Conservation (phyloP, 192 early-diverging fungal genomes). For the Backusella tuberculispora region DNA sequence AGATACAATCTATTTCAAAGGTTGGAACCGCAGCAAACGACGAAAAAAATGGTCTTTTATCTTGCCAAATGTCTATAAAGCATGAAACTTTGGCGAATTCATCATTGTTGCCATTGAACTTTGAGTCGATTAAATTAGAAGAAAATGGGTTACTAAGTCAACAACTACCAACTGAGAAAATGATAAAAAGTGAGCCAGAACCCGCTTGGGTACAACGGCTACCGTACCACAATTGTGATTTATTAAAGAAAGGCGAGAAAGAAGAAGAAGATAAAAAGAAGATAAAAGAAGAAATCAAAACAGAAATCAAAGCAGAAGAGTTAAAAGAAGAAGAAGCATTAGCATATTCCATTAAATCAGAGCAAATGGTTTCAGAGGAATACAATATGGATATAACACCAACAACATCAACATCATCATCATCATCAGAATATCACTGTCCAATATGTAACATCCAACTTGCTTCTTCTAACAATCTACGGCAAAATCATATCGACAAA, state of each 20-base stretch:
- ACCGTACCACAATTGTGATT: neutral
- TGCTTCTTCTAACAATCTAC: neutral
- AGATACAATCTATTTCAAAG: neutral
- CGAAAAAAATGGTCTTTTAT: neutral
- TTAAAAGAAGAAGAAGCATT: neutral
- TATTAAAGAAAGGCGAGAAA: neutral
- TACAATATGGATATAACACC: neutral
- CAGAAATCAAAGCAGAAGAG: neutral
- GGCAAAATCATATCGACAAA: slow-evolving; percentile 9
- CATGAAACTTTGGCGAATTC: neutral
- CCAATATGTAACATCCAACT: slow-evolving; percentile 4
- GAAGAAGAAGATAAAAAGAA: neutral
- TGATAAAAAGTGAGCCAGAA: neutral
- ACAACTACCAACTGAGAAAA: neutral
- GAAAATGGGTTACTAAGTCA: too few species aligned
- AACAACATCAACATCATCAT: too few species aligned
- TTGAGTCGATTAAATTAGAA: too few species aligned
- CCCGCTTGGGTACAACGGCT: neutral
- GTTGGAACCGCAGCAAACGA: neutral
- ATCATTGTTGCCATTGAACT: neutral
- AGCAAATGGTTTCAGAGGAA: neutral
- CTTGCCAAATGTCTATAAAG: neutral
- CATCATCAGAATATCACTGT: neutral
- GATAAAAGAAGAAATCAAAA: neutral
- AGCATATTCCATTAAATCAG: neutral